Conservation (phyloP, 2,329 filamentous ascomycete genomes). For the Hypoxylon sp. region DNA sequence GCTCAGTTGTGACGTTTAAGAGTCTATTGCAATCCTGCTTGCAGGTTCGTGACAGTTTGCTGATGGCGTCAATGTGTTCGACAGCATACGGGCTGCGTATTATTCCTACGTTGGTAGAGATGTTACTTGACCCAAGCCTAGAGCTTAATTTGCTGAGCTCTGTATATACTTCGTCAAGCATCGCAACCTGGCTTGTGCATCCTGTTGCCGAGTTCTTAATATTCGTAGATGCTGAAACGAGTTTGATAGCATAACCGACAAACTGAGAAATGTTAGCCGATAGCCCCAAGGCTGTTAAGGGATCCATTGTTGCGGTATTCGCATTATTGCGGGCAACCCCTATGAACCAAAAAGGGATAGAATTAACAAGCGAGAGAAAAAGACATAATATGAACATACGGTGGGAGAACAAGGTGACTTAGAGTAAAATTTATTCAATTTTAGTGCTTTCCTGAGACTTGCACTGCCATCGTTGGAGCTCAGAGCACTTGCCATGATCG, state of each 20-base stretch:
- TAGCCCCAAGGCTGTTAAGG: background rate
- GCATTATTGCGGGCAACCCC: too few species aligned
- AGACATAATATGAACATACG: too few species aligned
- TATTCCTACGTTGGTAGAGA: too few species aligned
- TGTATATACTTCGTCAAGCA: constrained; percentile 1
- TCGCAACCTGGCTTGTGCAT: background rate
- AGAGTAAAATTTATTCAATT: too few species aligned
- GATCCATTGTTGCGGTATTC: constrained; percentile 7
- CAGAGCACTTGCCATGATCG: too few species aligned
- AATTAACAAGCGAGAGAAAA: too few species aligned
- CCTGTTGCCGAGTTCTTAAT: background rate
- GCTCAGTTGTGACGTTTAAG: background rate
- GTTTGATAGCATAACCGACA: background rate
- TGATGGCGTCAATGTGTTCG: background rate
- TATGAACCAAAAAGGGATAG: too few species aligned
- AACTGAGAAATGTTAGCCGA: background rate
- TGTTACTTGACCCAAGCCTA: background rate
- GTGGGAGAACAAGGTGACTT: too few species aligned
- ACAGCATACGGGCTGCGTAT: background rate
- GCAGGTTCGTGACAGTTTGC: background rate
- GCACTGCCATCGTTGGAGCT: too few species aligned
- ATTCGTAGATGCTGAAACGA: constrained; percentile 1
- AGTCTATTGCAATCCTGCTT: constrained; percentile 1
- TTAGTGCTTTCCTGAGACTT: too few species aligned
- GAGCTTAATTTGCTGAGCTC: constrained; percentile 2